phyloP scores from a whole-genome alignment of 1,284 basidiomycete genomes.

The Tilletia setariae region DNA sequence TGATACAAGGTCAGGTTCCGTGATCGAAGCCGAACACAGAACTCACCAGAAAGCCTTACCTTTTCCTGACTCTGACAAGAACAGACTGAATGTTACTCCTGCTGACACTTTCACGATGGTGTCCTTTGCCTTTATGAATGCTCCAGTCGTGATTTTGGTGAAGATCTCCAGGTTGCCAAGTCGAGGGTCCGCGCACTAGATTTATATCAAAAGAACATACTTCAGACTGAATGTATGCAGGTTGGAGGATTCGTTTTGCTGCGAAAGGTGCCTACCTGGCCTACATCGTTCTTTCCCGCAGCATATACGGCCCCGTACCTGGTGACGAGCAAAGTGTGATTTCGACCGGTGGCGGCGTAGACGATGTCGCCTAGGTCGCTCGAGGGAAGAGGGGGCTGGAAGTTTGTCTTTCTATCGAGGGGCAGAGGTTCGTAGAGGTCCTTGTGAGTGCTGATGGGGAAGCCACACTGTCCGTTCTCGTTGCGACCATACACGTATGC shows the following conservation, averaged over 20 bases:
- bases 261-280: constrained; percentile 60
- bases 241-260: not conserved
- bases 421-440: constrained; percentile 65
- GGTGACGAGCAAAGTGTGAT: constrained; percentile 78
- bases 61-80: constrained; percentile 74
- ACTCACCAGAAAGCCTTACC: constrained; percentile 15
- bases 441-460: constrained; percentile 56
- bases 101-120: constrained; percentile 71
- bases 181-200: not conserved
- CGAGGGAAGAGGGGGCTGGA: constrained; percentile 60
- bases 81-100: constrained; percentile 76
- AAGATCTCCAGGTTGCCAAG: constrained; percentile 57
- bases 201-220: not conserved
- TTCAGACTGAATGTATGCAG: not conserved
- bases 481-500: constrained; percentile 86
- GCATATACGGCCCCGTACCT: constrained; percentile 78
- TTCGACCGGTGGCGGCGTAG: constrained; percentile 74
- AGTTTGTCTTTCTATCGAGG: constrained; percentile 34
- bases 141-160: constrained; percentile 62
- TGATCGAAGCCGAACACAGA: constrained; percentile 1
- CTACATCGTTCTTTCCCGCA: constrained; percentile 75
- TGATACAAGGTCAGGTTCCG: not conserved
- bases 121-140: constrained; percentile 61
- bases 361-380: constrained; percentile 67
- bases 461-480: constrained; percentile 55